Evolutionary conservation across 306 rosid genomes (phyloP), one percentile per base, ranked within the genome.

Genomic region (Sicyos edulis): DNA sequence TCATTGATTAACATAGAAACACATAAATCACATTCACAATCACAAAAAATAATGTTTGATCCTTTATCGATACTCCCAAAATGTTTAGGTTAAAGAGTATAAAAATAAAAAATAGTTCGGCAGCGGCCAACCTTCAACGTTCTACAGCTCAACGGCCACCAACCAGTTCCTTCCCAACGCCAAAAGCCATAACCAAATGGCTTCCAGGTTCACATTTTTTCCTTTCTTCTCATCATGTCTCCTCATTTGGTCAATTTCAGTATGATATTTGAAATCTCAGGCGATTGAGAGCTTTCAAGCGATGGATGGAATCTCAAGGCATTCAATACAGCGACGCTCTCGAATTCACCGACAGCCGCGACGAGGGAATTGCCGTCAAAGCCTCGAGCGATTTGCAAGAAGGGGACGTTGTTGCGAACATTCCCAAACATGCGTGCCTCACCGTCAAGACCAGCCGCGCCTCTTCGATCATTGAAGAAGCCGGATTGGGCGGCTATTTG

Each of bases 241-340:
- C 16, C 29, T 63, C 20, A 63, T 37, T 63, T 4, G 7, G 49
- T 17, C 16, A 15, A 17, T 16, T 34, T 29, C 37, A 0, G 16
- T 16, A 5, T 10, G 8, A 66, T 44, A 26, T 29, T 60, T 29
- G 21, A 60, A 60, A 60, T 60, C 20, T 60, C 54, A 86, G 96
- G 82, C 91, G 98, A 69, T 21, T 92, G 75, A 82, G 96, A 82
- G 87, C 88, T 54, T 92, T 90, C 80, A 92, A 88, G 86, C 89
- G 96, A 55, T 92, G 98, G 96, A 92, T 92, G 96, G 76, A 78
- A 56, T 79, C 86, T 8, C 49, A 80, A 22, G 93, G 92, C 14
- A 73, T 90, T 62, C 85, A 85, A 47, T 83, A 79, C 82, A 88
- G 91, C 77, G 83, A 87, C 29, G 86, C 89, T 62, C 74, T 92